Conservation (phyloP, 768 basidiomycete genomes). For the Suillus subaureus region DNA sequence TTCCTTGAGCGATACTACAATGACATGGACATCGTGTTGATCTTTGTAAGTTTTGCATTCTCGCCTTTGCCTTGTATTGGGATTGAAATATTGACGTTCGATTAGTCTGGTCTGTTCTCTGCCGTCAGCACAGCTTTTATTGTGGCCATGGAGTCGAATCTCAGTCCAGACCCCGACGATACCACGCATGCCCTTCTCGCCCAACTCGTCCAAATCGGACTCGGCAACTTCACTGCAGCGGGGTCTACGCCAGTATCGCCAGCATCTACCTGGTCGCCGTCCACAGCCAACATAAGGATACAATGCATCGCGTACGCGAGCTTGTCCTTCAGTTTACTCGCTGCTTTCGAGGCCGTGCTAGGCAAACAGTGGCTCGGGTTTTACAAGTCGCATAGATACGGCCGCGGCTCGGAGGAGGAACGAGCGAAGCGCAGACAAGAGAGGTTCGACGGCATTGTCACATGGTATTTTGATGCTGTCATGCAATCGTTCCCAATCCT, state of each 20-base stretch:
- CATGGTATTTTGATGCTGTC: conserved; percentile 15
- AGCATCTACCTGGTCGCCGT: conserved; percentile 1
- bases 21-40: conserved; percentile 21
- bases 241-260: background rate
- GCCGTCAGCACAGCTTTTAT: conserved; percentile 17
- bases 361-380: conserved; percentile 20
- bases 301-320: conserved; percentile 16
- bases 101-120: conserved; percentile 18
- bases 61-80: background rate
- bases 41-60: conserved; percentile 18
- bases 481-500: conserved; percentile 14
- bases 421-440: conserved; percentile 13
- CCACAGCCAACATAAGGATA: background rate
- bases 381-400: background rate
- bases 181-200: conserved; percentile 16
- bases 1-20: conserved; percentile 17
- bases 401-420: conserved; percentile 10
- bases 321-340: conserved; percentile 13
- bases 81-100: background rate
- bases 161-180: conserved; percentile 13
- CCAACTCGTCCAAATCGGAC: conserved; percentile 10
- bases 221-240: conserved; percentile 8
- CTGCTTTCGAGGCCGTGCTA: conserved; percentile 16
- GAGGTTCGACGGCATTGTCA: conserved; percentile 12
- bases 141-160: conserved; percentile 10